A percentile compares a stretch with the other conserved stretches of the same genome.
phyloP scores from a whole-genome alignment of 306 rosid species.

The Ormosia emarginata region DNA sequence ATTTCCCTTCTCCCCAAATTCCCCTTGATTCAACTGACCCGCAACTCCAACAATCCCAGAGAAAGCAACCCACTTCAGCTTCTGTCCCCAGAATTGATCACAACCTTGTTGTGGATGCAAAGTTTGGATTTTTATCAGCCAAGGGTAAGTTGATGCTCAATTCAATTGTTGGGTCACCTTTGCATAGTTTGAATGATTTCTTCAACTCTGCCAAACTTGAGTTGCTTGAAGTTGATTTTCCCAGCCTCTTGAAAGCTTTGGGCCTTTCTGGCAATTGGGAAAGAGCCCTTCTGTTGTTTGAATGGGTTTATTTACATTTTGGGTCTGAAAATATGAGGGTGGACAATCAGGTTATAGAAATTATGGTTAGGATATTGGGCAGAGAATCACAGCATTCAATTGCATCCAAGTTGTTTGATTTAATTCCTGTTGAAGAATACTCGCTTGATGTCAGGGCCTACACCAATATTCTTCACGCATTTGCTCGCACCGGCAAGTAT shows the following conservation, averaged over 20 bases:
- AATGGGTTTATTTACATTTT: conserved; percentile 59
- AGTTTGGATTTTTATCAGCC: conserved; percentile 56
- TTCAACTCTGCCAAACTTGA: conserved; percentile 57
- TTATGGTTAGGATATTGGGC: conserved; percentile 74
- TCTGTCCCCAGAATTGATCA: conserved; percentile 20
- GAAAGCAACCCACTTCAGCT: conserved; percentile 36
- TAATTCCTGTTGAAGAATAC: conserved; percentile 71
- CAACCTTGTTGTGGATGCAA: conserved; percentile 13
- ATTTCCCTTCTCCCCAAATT: conserved; percentile 37
- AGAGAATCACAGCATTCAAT: conserved; percentile 82
- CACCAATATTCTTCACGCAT: conserved; percentile 72
- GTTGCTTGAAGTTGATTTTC: conserved; percentile 64
- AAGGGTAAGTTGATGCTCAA: conserved; percentile 61
- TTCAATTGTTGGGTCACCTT: conserved; percentile 58
- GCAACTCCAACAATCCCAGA: background rate
- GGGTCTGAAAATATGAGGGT: conserved; percentile 49
- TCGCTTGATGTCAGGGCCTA: conserved; percentile 74
- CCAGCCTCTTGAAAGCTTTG: conserved; percentile 68
- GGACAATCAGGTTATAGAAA: conserved; percentile 64
- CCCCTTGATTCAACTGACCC: conserved; percentile 29
- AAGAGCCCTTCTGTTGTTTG: conserved; percentile 69
- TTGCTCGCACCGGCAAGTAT: conserved; percentile 77
- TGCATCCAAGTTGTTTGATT: conserved; percentile 77
- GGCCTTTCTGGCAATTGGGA: conserved; percentile 82
- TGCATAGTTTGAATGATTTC: conserved; percentile 48